Evolutionary conservation across 2,329 filamentous ascomycete species (phyloP), one percentile per base, ranked within the genome.

Genomic region (Colletotrichum liriopes): DNA sequence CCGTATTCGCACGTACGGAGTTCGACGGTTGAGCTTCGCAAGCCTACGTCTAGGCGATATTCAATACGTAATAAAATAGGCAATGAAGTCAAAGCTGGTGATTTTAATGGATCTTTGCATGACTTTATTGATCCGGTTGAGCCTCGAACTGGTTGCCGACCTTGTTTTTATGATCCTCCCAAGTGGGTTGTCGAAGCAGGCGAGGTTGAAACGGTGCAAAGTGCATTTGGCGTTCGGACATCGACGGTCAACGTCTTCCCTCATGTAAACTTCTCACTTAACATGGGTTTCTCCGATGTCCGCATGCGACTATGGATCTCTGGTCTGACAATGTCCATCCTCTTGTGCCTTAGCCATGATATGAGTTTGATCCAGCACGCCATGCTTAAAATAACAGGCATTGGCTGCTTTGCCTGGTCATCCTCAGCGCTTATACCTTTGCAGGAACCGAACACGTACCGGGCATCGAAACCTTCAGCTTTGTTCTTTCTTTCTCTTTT

Each of bases 31-130:
- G n/a, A 55, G 65, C 32, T 18, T 29, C n/a, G 14, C 9, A 43
- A 32, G 29, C 9, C 41, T 43, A 11, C 14, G 45, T 26, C 14
- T 54, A 18, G 5, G 20, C 45, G 23, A 43, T 62, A 47, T 59
- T 12, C 18, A 8, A 8, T 58, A 51, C 49, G 68, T 67, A 67
- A 71, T 45, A 37, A 3, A 67, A 67, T n/a, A 16, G 7, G 11
- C 26, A 47, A 45, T 14, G 20, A 26, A n/a, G 29, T 20, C 2
- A 6, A 2, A 23, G 16, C n/a, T 18, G 35, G 16, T 11, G 29
- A 23, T 47, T 55, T 29, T 4, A 2, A 55, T 60, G 29, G 14
- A 20, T 32, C 26, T 51, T 51, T 16, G 5, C 16, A 29, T 2
- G 6, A 18, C 9, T 14, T 8, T 56, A 9, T 68, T 41, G 16